phyloP scores from a whole-genome alignment of 805 yeast species.

The Wickerhamia fluorescens region DNA sequence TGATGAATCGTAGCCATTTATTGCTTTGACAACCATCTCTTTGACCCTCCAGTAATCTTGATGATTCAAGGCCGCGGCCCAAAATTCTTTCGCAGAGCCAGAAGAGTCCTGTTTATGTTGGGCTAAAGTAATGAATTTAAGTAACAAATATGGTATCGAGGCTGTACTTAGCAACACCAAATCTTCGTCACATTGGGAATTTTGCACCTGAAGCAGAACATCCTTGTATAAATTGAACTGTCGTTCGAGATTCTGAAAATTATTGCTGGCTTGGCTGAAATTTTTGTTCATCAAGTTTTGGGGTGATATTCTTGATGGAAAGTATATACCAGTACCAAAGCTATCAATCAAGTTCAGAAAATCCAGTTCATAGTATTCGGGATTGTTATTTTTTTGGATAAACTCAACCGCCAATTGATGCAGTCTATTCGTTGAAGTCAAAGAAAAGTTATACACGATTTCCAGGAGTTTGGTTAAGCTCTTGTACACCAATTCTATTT shows the following conservation, averaged over 20 bases:
- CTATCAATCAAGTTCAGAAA: constrained; percentile 15
- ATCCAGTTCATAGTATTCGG: constrained; percentile 17
- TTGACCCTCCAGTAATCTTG: constrained; percentile 30
- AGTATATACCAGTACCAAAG: constrained; percentile 33
- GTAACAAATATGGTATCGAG: constrained; percentile 28
- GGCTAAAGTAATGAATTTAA: constrained; percentile 13
- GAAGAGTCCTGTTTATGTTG: constrained; percentile 7
- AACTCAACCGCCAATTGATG: constrained; percentile 18
- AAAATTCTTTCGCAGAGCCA: constrained; percentile 7
- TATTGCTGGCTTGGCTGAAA: constrained; percentile 21
- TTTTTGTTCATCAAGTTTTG: constrained; percentile 15
- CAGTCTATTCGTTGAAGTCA: constrained; percentile 16
- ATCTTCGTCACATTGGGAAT: constrained; percentile 9
- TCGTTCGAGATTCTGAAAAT: constrained; percentile 30
- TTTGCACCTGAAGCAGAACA: constrained; percentile 28
- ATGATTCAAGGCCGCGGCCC: constrained; percentile 27
- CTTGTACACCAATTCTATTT: constrained; percentile 26
- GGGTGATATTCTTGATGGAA: constrained; percentile 29
- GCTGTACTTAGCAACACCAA: constrained; percentile 14
- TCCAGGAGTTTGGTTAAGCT: constrained; percentile 29
- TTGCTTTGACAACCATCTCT: constrained; percentile 16
- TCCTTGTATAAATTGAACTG: constrained; percentile 36
- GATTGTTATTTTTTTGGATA: constrained; percentile 12
- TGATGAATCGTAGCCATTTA: constrained; percentile 14
- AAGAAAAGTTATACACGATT: constrained; percentile 20